Evolutionary conservation across 1,139 yeast species (phyloP), one percentile per base, ranked within the genome.

Genomic region (Yamadazyma siamensis): DNA sequence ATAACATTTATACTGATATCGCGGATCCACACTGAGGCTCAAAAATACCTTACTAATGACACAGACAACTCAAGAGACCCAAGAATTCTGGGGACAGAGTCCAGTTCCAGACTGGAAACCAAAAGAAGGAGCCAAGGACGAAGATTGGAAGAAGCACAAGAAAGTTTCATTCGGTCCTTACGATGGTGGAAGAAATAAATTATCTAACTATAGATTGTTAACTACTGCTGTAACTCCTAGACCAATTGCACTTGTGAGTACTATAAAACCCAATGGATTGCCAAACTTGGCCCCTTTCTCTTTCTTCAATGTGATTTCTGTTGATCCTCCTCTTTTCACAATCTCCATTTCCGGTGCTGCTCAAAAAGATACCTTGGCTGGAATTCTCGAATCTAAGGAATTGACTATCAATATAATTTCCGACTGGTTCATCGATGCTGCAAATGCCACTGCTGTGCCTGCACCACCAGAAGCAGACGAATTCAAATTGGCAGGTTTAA

Each of bases 401-500:
- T 59, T 69, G 33, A 72, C 80, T 12, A 65, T 77, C 44, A 77
- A 69, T 46, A 65, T 77, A 32, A 65, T 77, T 20, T 65, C 77
- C 28, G 84, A 77, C 49, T 76, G 80, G 80, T 75, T 75, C 46
- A 56, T 70, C 15, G 83, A 77, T 37, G 83, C 82, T 10, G 80
- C 81, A 9, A 75, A 77, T 46, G 65, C 50, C 42, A 51, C 72
- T 10, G 52, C 68, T 13, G 58, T 58, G 13, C 52, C 65, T 39
- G 65, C 77, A 3, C 83, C 83, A 1, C 26, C 43, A 1, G 72
- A 56, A 1, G 60, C 69, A 10, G 72, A 69, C 35, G 84, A 77
- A 46, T 77, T 80, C 77, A 56, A 64, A 33, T 50, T 75, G 24
- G 46, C 69, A 10, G 83, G 83, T 0, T 54, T 77, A 34, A 75